phyloP scores from a whole-genome alignment of 768 basidiomycete genomes.

The Kwoniella sp. region DNA sequence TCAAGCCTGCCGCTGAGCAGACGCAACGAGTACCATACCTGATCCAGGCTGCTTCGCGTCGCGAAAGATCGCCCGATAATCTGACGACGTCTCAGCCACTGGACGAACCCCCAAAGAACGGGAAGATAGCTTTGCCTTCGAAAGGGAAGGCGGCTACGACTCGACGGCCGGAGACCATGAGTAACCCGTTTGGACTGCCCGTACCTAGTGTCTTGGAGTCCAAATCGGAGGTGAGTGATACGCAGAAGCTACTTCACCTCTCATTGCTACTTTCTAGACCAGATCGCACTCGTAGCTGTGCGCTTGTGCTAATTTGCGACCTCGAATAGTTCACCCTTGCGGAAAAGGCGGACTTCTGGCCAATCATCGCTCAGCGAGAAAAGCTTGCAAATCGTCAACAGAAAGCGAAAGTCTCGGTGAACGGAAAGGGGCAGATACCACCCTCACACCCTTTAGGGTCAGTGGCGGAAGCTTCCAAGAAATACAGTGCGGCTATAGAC shows the following conservation, averaged over 20 bases:
- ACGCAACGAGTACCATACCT: constrained; percentile 21
- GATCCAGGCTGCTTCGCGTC: constrained; percentile 30
- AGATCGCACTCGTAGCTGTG: neutral
- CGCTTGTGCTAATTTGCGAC: too few species aligned
- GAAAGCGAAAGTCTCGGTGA: constrained; percentile 14
- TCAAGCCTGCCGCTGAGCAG: neutral
- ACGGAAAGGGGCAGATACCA: too few species aligned
- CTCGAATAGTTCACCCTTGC: constrained; percentile 26
- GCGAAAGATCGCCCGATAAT: constrained; percentile 6
- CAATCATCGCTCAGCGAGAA: constrained; percentile 28
- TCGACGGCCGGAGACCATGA: neutral
- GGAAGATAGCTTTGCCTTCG: neutral
- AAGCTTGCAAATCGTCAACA: constrained; percentile 5
- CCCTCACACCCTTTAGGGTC: neutral
- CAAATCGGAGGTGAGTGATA: constrained; percentile 31
- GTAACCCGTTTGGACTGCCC: constrained; percentile 31
- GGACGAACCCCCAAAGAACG: neutral
- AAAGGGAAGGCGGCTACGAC: neutral
- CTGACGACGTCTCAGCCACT: neutral
- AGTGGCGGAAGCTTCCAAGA: too few species aligned
- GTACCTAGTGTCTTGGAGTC: constrained; percentile 25
- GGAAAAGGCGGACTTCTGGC: constrained; percentile 36
- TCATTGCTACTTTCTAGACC: too few species aligned
- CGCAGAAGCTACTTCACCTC: too few species aligned
- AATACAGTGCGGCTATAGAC: too few species aligned